Base-by-base conservation (phyloP, 2,329 filamentous ascomycete genomes). In the Fusarium kyushuense region DNA sequence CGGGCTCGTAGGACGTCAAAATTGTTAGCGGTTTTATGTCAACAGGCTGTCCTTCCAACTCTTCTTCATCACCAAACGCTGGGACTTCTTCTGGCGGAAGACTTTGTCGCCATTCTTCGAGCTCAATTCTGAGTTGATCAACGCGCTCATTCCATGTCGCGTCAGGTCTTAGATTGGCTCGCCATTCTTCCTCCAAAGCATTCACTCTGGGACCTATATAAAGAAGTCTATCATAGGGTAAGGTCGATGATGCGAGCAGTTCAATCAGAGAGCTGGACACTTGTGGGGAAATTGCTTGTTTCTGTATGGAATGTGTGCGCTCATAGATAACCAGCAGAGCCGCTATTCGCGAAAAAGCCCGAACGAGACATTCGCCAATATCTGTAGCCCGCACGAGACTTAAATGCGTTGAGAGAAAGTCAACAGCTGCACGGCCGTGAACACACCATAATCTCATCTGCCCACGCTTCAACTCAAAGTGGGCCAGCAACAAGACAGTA, bases 361-460 rank as follows among this genome's bases (percentile, higher is more conserved):
- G 57, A 12, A 70, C 59, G 3, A 70, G 40, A 3, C 42, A 70
- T 25, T 65, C 53, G 1, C 67, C 67, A 0, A 70, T 56, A 2
- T 27, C n/a, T 23, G 42, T 51, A 7, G 40, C 56, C 5, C 36
- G 55, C 40, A 54, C 51, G 2, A 53, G 61, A 9, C 30, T n/a
- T 12, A 52, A 9, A 29, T 69, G 41, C 5, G 52, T 29, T 2
- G 65, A 69, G 17, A 69, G 27, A 5, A 64, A 70, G 17, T 51
- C 47, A 8, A 67, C 66, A 5, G 67, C 67, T 17, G 66, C 67
- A 4, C 54, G 58, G 11, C 67, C 65, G 21, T 70, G 67, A 1
- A 70, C 59, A 17, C 58, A 70, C 67, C 67, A 70, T 12, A 70
- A 9, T 29, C 63, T 56, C 48, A 70, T 67, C 14, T 70, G 66